These are phyloP conservation scores for Zygnema cylindricum DNA, from an alignment of 139 green algal genomes.

Conservation along the genomic window DNA sequence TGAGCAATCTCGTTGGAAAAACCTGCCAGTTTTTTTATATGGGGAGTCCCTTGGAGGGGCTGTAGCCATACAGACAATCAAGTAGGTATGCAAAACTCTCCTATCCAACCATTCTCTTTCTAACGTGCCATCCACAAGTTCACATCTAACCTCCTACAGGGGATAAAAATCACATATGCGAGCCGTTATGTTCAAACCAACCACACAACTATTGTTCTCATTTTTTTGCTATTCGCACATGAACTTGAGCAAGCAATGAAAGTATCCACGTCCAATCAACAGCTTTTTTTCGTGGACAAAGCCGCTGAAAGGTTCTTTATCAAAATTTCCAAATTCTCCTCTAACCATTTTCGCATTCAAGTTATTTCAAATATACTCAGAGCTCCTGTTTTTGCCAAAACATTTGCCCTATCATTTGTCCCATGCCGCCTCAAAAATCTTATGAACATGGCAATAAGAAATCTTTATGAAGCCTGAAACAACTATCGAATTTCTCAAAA, in stretches of 20 bases:
- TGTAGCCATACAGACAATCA: slow-evolving; percentile 27
- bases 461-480: not conserved
- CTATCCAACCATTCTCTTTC: not conserved
- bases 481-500: not conserved
- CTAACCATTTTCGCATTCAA: slow-evolving; percentile 3
- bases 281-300: slow-evolving; percentile 1
- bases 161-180: too few species aligned
- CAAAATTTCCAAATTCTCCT: not conserved
- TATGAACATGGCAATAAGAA: too few species aligned
- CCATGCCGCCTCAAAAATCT: too few species aligned
- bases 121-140: not conserved
- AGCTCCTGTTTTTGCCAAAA: not conserved
- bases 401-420: too few species aligned
- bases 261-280: too few species aligned
- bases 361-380: not conserved
- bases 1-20: not conserved
- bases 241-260: too few species aligned
- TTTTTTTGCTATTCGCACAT: too few species aligned
- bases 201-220: too few species aligned
- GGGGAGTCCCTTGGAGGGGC: slow-evolving; percentile 54
- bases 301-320: not conserved
- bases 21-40: slow-evolving; percentile 38
- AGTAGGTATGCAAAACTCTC: not conserved
- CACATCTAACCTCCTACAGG: not conserved
- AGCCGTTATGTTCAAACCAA: too few species aligned